Percentiles rank a stretch among this genome's conserved stretches.
phyloP scores from a whole-genome alignment of 345 rosid genomes.

The Salix suchowensis region DNA sequence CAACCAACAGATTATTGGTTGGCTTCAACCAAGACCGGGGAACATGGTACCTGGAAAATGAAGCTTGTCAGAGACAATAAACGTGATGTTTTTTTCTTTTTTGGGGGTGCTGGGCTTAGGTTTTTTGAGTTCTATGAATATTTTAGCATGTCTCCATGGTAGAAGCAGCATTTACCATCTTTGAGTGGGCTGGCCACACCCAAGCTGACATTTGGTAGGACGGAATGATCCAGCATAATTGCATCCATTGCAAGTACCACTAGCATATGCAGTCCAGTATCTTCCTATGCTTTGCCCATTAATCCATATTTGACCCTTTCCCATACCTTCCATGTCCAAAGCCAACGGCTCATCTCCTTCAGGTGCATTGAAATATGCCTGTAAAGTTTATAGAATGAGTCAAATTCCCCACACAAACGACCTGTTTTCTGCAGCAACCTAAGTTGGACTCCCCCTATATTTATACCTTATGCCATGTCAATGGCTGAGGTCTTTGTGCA shows the following conservation, averaged over 20 bases:
- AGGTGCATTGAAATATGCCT: conserved; percentile 88
- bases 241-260: conserved; percentile 72
- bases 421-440: not conserved
- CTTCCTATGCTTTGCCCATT: conserved; percentile 91
- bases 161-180: conserved; percentile 41
- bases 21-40: conserved; percentile 93
- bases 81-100: not conserved
- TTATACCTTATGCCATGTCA: conserved; percentile 94
- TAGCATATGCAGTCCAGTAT: conserved; percentile 90
- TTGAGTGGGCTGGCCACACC: conserved; percentile 96
- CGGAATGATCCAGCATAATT: conserved; percentile 71
- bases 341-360: conserved; percentile 91
- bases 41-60: conserved; percentile 67
- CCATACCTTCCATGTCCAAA: conserved; percentile 96
- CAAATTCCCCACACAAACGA: not conserved
- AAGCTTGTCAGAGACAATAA: conserved; percentile 5
- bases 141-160: not conserved
- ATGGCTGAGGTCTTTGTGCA: conserved; percentile 66
- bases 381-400: conserved; percentile 11
- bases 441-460: not conserved
- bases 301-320: conserved; percentile 97
- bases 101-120: no score
- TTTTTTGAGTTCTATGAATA: not conserved
- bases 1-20: conserved; percentile 69
- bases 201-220: conserved; percentile 77